A percentile compares a stretch with the other conserved stretches of the same genome.
phyloP scores from a whole-genome alignment of 441 rosid species.

The Adansonia gregorii region DNA sequence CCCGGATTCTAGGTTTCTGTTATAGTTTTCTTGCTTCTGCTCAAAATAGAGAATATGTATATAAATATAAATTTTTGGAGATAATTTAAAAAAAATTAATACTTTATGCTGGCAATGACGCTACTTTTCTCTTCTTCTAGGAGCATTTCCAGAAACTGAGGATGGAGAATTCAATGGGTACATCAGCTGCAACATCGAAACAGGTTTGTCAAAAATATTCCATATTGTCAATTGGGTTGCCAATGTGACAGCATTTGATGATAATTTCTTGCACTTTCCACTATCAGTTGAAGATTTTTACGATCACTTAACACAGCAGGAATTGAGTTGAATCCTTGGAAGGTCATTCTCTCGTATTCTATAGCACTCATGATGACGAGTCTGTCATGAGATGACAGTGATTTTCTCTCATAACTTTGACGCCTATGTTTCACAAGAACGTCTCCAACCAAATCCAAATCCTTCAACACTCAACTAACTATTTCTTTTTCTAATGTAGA shows the following conservation, averaged over 20 bases:
- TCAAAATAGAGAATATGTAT: neutral
- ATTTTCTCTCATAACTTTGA: neutral
- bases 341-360: too few relatives aligned
- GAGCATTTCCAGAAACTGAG: conserved; percentile 86
- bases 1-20: conserved; percentile 4
- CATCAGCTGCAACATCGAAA: conserved; percentile 79
- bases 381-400: neutral
- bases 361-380: too few relatives aligned
- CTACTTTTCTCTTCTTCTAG: conserved; percentile 40
- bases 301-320: neutral
- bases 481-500: conserved; percentile 33
- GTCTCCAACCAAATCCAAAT: neutral
- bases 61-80: neutral
- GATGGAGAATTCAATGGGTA: conserved; percentile 86
- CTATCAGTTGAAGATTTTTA: neutral
- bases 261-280: neutral
- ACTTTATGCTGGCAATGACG: neutral
- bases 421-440: neutral
- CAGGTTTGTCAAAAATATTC: conserved; percentile 51
- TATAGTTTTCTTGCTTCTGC: neutral
- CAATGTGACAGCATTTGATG: neutral
- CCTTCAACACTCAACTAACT: neutral
- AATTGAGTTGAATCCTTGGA: neutral
- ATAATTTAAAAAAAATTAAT: neutral
- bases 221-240: neutral